Conservation (phyloP, 345 rosid genomes). For the Eucalyptus erythrocorys region DNA sequence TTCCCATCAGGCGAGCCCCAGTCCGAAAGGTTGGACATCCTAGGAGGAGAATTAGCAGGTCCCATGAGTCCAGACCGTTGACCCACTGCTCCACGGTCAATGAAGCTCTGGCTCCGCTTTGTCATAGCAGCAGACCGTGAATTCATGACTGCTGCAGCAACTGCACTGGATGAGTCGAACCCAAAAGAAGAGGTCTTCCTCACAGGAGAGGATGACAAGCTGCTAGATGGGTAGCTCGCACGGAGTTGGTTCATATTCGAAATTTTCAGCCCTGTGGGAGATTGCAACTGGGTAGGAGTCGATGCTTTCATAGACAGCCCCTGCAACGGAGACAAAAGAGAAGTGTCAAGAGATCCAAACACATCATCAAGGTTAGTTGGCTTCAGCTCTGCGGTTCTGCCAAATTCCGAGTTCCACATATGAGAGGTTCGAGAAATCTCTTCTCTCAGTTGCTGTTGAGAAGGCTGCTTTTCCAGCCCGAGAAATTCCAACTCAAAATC, state of each 20-base stretch:
- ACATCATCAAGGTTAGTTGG: conserved; percentile 53
- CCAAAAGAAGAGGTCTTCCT: conserved; percentile 47
- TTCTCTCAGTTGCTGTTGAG: conserved; percentile 33
- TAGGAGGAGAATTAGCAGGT: conserved; percentile 22
- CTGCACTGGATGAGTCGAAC: conserved; percentile 75
- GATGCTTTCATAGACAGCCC: conserved; percentile 25
- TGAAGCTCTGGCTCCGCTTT: conserved; percentile 80
- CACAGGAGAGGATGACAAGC: conserved; percentile 34
- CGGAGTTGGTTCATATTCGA: conserved; percentile 62
- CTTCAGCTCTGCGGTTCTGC: conserved; percentile 30
- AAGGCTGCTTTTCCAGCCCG: conserved; percentile 15
- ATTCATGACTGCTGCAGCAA: conserved; percentile 86
- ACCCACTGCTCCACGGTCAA: conserved; percentile 41
- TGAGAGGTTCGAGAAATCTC: conserved; percentile 36
- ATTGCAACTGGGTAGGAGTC: conserved; percentile 29
- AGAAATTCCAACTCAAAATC: conserved; percentile 67
- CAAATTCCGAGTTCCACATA: conserved; percentile 2
- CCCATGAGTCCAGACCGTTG: neutral
- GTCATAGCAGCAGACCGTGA: conserved; percentile 81
- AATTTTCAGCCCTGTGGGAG: conserved; percentile 51
- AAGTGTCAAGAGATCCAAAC: conserved; percentile 49
- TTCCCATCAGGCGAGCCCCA: conserved; percentile 87
- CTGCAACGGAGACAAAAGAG: conserved; percentile 39
- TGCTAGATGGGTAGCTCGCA: conserved; percentile 37
- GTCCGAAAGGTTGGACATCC: conserved; percentile 49